Evolutionary conservation across 2,329 filamentous ascomycete genomes (phyloP).

Genomic region (Ceratocystis alfenasii): DNA sequence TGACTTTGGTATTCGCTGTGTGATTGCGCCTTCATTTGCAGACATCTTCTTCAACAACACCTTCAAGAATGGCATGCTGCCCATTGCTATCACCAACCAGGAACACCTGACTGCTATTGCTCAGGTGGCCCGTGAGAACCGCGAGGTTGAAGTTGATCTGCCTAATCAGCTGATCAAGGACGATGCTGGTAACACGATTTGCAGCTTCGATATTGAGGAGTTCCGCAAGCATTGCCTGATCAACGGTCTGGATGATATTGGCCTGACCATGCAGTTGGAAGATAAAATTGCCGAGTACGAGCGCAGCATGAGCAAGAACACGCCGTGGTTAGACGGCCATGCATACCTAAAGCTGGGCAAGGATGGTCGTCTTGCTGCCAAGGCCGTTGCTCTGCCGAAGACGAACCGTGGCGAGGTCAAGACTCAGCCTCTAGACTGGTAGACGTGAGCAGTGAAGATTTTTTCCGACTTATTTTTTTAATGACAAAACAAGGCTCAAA

Average conservation of each 20-base stretch:
- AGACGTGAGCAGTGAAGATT: conserved; percentile 25
- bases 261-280: conserved; percentile 82
- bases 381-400: conserved; percentile 62
- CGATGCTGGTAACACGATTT: conserved; percentile 59
- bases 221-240: conserved; percentile 90
- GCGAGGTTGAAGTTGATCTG: conserved; percentile 81
- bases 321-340: conserved; percentile 82
- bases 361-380: conserved; percentile 44
- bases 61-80: conserved; percentile 99
- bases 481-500: neutral
- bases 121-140: conserved; percentile 63
- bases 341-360: conserved; percentile 59
- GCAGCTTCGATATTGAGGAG: conserved; percentile 74
- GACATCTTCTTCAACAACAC: conserved; percentile 98
- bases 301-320: conserved; percentile 59
- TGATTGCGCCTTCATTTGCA: conserved; percentile 70
- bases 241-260: conserved; percentile 92
- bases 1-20: conserved; percentile 88
- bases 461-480: neutral
- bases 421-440: conserved; percentile 85
- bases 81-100: conserved; percentile 60
- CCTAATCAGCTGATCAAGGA: conserved; percentile 73
- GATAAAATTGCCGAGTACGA: conserved; percentile 81
- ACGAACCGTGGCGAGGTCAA: conserved; percentile 79
- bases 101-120: conserved; percentile 57